Conservation (phyloP, 148 eudicot genomes). For the Polygonum aviculare region DNA sequence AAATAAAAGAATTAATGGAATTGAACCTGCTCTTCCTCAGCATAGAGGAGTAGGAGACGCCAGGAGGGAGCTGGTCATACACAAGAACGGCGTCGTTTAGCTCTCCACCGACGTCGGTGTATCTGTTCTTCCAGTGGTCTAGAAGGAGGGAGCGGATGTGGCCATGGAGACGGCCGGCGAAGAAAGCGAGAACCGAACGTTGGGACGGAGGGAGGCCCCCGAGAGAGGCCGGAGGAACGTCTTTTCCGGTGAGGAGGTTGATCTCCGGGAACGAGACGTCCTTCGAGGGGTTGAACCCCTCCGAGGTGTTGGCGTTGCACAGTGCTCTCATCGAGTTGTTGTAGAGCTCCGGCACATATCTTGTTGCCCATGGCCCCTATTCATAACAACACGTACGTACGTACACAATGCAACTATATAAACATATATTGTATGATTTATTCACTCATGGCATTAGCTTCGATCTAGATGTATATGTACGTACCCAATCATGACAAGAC, state of each 20-base stretch:
- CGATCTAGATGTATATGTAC: background rate
- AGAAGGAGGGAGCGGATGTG: slow-evolving; percentile 34
- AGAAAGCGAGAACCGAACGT: slow-evolving; percentile 43
- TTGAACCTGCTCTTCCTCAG: slow-evolving; percentile 23
- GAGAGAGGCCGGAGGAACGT: slow-evolving; percentile 15
- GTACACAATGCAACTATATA: no score
- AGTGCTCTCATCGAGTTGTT: slow-evolving; percentile 59
- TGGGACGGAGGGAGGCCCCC: slow-evolving; percentile 36
- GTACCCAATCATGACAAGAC: slow-evolving; percentile 74
- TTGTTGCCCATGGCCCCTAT: slow-evolving; percentile 41
- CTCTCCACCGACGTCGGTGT: slow-evolving; percentile 11
- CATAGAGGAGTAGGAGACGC: slow-evolving; percentile 24
- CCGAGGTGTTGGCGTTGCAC: slow-evolving; percentile 67
- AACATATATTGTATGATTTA: no score
- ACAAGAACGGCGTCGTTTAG: slow-evolving; percentile 24
- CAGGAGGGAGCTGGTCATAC: slow-evolving; percentile 24
- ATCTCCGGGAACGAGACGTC: slow-evolving; percentile 60
- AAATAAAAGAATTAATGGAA: background rate
- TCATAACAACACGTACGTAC: no score
- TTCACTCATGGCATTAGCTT: no score
- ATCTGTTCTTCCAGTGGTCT: slow-evolving; percentile 40
- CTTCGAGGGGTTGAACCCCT: slow-evolving; percentile 57
- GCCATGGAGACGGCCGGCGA: slow-evolving; percentile 56
- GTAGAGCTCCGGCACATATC: slow-evolving; percentile 39
- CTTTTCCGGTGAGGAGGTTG: slow-evolving; percentile 31